Base-by-base conservation (phyloP, 176 grass and related monocot genomes). In the Olyra latifolia region DNA sequence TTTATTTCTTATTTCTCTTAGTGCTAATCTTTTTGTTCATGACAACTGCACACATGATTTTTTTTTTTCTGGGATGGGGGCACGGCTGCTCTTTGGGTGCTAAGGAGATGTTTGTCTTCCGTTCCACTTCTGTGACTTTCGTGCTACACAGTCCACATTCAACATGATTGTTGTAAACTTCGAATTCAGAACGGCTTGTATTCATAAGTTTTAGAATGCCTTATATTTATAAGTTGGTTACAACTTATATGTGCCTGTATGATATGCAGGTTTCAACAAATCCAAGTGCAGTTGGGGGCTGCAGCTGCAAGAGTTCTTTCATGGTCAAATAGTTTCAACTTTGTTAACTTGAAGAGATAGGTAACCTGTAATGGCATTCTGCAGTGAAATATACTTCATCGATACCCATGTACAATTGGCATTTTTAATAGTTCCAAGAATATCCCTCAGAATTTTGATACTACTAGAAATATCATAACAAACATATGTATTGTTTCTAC, bases 251-350 rank as follows among this genome's bases (percentile, higher is more conserved):
- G n/a, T 72, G 49, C 50, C 3, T 72, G 54, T 56, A 27, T 27
- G 14, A 58, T 79, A 40, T 48, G 29, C 80, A 88, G 86, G 86
- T 88, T 17, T 88, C 86, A 52, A 79, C 80, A 57, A 88, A 88
- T 73, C 86, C 86, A 14, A 88, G 86, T 79, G 86, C 86, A 7
- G 80, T 88, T 83, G 86, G 80, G 62, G 86, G 86, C 68, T 88
- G 86, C 86, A 83, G 86, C 69, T 88, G 86, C 74, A 88, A 88
- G 75, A 88, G 86, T 83, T 88, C 86, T 78, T 88, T 88, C 60
- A 88, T 88, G 86, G 80, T 83, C 69, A 79, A 83, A 35, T 88
- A 88, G 44, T 77, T 67, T 30, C 28, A 60, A 41, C 22, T 58
- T 49, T 79, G 9, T 22, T 67, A 67, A 13, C 40, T 60, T 73